Evolutionary conservation across 1,284 basidiomycete genomes (phyloP).

Genomic region (Puccinia polysora): DNA sequence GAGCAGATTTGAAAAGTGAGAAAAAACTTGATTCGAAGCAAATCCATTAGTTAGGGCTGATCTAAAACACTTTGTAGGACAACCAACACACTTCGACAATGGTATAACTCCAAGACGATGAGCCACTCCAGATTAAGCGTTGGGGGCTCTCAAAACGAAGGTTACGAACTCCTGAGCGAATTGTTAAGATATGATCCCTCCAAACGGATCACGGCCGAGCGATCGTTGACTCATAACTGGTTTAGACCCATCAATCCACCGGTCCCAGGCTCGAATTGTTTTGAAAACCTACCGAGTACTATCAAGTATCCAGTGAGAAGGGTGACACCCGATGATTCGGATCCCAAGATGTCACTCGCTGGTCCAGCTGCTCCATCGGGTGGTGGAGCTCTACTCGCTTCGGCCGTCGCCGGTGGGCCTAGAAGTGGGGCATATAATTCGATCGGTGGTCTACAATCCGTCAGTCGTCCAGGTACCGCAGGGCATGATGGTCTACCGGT

Average conservation of each 20-base stretch:
- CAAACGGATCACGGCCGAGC: conserved; percentile 90
- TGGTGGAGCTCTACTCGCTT: background rate
- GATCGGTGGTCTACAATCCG: background rate
- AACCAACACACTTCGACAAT: conserved; percentile 29
- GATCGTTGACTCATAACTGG: conserved; percentile 92
- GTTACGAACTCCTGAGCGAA: conserved; percentile 71
- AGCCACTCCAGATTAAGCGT: background rate
- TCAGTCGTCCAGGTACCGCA: conserved; percentile 5
- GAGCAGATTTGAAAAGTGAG: conserved; percentile 68
- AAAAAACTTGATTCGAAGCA: background rate
- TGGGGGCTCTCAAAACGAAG: conserved; percentile 18
- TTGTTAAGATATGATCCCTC: conserved; percentile 97
- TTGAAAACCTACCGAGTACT: background rate
- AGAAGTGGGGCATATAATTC: background rate
- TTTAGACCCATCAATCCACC: conserved; percentile 54
- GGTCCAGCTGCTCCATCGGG: conserved; percentile 19
- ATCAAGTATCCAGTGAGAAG: conserved; percentile 24
- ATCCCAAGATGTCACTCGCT: conserved; percentile 3
- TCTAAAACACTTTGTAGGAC: background rate
- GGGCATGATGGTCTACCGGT: conserved; percentile 9
- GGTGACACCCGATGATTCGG: conserved; percentile 30
- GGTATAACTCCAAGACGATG: conserved; percentile 29
- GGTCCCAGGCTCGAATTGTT: background rate
- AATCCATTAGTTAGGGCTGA: background rate
- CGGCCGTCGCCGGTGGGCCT: background rate